Evolutionary conservation across 345 rosid genomes (phyloP), one percentile per base, ranked within the genome.

Genomic region (Dovyalis caffra): DNA sequence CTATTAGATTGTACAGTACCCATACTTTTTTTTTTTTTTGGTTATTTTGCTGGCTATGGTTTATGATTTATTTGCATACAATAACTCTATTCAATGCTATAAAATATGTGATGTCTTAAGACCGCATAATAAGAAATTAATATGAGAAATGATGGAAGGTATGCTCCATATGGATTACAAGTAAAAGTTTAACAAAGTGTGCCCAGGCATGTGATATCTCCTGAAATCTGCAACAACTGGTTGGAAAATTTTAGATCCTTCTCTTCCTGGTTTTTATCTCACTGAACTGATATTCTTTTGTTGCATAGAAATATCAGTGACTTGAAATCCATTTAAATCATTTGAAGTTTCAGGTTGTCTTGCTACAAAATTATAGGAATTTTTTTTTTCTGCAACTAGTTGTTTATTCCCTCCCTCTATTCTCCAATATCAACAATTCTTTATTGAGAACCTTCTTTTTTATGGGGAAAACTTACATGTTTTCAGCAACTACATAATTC

Each of bases 281-380:
- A n/a, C 31, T 35, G 51, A 33, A 31, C 9, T 18, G 23, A 26
- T 26, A 68, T 47, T 45, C 72, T 60, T 33, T 29, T 10, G 14
- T 3, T n/a, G 34, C 12, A 68, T 1, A 69, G 28, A 69, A 49
- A 69, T 69, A 20, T 53, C 25, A 53, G 18, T 62, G 64, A 70
- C 40, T 43, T 70, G 31, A 70, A 70, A 34, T 69, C 64, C 64
- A 53, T 34, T 23, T 57, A 8, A 57, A 71, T 47, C 60, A 56
- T 28, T n/a, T 33, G 64, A 69, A 29, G 18, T 49, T 31, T 63
- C 64, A 10, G 31, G 43, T 5, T 47, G 9, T 12, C 21, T 56
- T 71, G 45, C 34, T 70, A n/a, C 37, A 47, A 34, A 37, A 57
- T 43, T 51, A 32, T 40, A 71, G 28, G 49, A 34, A 28, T 18